Evolutionary conservation across 2,329 filamentous ascomycete genomes (phyloP).

Genomic region (Phoma sp.): DNA sequence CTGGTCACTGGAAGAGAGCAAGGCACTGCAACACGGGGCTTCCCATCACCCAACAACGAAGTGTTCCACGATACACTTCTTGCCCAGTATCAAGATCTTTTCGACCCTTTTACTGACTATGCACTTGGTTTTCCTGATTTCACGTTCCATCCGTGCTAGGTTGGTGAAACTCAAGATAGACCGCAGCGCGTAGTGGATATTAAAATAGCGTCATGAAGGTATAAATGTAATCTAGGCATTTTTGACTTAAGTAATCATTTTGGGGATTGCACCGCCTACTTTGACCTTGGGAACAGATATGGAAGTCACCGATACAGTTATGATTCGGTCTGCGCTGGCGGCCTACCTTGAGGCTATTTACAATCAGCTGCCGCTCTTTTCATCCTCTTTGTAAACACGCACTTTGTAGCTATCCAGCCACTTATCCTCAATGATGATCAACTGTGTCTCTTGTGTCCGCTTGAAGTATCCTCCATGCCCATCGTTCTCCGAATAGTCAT

Average conservation of each 20-base stretch:
- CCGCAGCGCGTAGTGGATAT: too few relatives aligned
- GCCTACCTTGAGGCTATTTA: background rate
- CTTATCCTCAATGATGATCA: slow-evolving; percentile 54
- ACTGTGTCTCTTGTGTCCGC: slow-evolving; percentile 49
- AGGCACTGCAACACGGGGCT: slow-evolving; percentile 28
- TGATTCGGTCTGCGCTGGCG: background rate
- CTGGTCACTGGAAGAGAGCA: slow-evolving; percentile 25
- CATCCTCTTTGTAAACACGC: slow-evolving; percentile 42
- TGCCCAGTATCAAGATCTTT: slow-evolving; percentile 33
- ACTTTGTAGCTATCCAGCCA: slow-evolving; percentile 51
- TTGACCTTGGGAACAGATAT: too few relatives aligned
- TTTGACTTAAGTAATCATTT: too few relatives aligned
- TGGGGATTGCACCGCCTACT: too few relatives aligned
- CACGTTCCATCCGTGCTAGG: slow-evolving; percentile 4
- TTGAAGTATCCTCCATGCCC: slow-evolving; percentile 46
- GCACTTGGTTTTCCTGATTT: slow-evolving; percentile 10
- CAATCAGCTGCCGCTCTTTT: slow-evolving; percentile 3
- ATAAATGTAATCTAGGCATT: too few relatives aligned
- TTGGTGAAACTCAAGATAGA: background rate
- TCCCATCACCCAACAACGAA: slow-evolving; percentile 33
- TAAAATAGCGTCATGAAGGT: too few relatives aligned
- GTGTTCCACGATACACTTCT: slow-evolving; percentile 28
- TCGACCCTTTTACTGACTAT: slow-evolving; percentile 31
- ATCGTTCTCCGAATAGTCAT: slow-evolving; percentile 49
- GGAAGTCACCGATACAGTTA: too few relatives aligned